Conservation (phyloP, 2,329 filamentous ascomycete genomes). For the Trichoderma sp. region DNA sequence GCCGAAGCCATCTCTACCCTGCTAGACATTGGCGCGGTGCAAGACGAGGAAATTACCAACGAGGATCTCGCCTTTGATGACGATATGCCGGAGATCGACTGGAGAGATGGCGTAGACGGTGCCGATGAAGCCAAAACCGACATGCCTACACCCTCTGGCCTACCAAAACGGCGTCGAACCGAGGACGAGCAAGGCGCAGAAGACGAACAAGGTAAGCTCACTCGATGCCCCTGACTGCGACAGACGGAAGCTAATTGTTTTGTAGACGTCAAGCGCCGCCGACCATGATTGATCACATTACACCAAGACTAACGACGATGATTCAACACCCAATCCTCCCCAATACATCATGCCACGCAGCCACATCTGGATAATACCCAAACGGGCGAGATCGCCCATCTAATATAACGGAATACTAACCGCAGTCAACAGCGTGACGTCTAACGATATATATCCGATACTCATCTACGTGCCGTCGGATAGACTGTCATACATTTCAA, state of each 20-base stretch:
- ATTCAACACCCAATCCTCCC: not conserved
- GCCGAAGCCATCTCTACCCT: constrained; percentile 29
- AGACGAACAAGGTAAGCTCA: constrained; percentile 21
- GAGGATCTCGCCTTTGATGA: constrained; percentile 22
- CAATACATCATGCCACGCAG: not conserved
- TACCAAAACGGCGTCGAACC: constrained; percentile 22
- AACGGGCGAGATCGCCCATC: not conserved
- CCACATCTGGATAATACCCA: not conserved
- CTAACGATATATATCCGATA: not conserved
- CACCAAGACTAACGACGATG: constrained; percentile 1
- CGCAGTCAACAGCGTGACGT: constrained; percentile 6
- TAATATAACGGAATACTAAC: constrained; percentile 14
- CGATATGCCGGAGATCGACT: constrained; percentile 28
- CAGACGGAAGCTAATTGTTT: constrained; percentile 14
- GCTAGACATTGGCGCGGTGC: constrained; percentile 26
- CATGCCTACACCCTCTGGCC: not conserved
- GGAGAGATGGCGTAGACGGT: constrained; percentile 22
- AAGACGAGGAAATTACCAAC: constrained; percentile 16
- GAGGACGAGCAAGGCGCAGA: constrained; percentile 22
- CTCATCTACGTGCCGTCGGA: not conserved
- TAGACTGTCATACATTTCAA: not conserved
- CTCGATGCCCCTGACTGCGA: not conserved
- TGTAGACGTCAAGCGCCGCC: constrained; percentile 24
- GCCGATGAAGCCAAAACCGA: constrained; percentile 2
- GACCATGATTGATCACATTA: constrained; percentile 15